phyloP scores from a whole-genome alignment of 2,329 filamentous ascomycete genomes.

The Aureobasidium mangrovei region DNA sequence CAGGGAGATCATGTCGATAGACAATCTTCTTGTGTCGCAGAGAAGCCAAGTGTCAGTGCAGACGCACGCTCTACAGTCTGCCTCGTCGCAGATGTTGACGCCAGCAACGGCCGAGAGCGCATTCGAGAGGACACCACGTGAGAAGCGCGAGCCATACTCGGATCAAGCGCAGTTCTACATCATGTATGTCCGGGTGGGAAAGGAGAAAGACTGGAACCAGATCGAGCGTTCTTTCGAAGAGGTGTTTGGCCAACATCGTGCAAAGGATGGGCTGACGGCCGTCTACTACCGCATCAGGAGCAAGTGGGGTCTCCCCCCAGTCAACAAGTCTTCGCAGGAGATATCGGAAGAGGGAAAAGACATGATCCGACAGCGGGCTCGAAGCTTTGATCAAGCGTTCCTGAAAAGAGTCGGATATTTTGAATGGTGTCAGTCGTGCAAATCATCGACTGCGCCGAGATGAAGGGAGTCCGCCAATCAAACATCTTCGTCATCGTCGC shows the following conservation, averaged over 20 bases:
- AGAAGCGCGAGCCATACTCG: slow-evolving; percentile 21
- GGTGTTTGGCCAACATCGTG: slow-evolving; percentile 17
- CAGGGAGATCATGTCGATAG: slow-evolving; percentile 13
- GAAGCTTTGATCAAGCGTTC: slow-evolving; percentile 23
- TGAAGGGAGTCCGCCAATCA: background rate
- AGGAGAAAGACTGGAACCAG: slow-evolving; percentile 18
- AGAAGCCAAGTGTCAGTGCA: background rate
- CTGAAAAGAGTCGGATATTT: slow-evolving; percentile 24
- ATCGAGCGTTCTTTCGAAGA: slow-evolving; percentile 17
- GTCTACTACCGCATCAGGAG: slow-evolving; percentile 28
- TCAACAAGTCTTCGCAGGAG: slow-evolving; percentile 24
- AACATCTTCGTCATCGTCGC: slow-evolving; percentile 12
- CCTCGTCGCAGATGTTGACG: background rate
- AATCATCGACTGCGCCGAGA: slow-evolving; percentile 1
- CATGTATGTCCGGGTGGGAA: slow-evolving; percentile 21
- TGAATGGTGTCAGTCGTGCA: slow-evolving; percentile 9
- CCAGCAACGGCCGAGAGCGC: background rate
- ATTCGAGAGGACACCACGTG: slow-evolving; percentile 11
- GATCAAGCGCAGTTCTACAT: slow-evolving; percentile 29
- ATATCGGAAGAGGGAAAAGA: slow-evolving; percentile 21
- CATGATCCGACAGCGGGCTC: slow-evolving; percentile 22
- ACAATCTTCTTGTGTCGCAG: slow-evolving; percentile 10
- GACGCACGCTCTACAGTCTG: background rate
- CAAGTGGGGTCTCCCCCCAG: slow-evolving; percentile 26
- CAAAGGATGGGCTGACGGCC: slow-evolving; percentile 26